Evolutionary conservation across 108 stramenopile species (phyloP).

Genomic region (Cyclostephanos tholiformis): DNA sequence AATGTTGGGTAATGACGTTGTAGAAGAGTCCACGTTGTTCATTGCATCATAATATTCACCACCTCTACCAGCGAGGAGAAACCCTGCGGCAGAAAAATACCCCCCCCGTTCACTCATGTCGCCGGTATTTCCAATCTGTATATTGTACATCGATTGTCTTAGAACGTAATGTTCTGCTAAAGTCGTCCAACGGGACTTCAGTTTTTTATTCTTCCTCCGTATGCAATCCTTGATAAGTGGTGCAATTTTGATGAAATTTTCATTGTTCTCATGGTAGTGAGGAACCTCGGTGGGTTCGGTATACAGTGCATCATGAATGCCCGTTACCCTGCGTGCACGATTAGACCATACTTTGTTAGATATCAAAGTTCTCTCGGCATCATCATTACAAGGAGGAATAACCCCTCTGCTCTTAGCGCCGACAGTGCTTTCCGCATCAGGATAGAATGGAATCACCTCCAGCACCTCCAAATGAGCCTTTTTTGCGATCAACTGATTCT

Average conservation of each 20-base stretch:
- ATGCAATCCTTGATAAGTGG: slow-evolving; percentile 72
- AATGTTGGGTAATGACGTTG: slow-evolving; percentile 7
- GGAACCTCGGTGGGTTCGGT: slow-evolving; percentile 73
- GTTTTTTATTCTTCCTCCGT: slow-evolving; percentile 57
- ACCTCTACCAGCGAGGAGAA: slow-evolving; percentile 29
- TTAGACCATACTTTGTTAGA: slow-evolving; percentile 66
- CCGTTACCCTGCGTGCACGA: slow-evolving; percentile 70
- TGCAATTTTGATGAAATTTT: slow-evolving; percentile 51
- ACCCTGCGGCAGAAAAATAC: slow-evolving; percentile 43
- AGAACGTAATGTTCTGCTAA: slow-evolving; percentile 80
- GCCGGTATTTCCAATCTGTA: slow-evolving; percentile 30
- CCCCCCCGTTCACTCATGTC: slow-evolving; percentile 49
- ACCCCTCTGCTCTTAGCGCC: slow-evolving; percentile 1
- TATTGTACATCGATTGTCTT: slow-evolving; percentile 59
- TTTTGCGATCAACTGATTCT: slow-evolving; percentile 62
- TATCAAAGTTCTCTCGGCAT: slow-evolving; percentile 3
- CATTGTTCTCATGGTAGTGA: slow-evolving; percentile 57
- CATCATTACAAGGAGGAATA: slow-evolving; percentile 8
- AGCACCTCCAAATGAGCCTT: slow-evolving; percentile 66
- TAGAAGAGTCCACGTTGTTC: slow-evolving; percentile 17
- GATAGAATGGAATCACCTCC: slow-evolving; percentile 36
- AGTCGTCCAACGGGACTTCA: slow-evolving; percentile 59
- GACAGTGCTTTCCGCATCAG: slow-evolving; percentile 16
- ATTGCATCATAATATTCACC: slow-evolving; percentile 12
- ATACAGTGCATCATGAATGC: slow-evolving; percentile 73